Conservation (phyloP, 176 grass and related monocot genomes). For the Stipa capillata region DNA sequence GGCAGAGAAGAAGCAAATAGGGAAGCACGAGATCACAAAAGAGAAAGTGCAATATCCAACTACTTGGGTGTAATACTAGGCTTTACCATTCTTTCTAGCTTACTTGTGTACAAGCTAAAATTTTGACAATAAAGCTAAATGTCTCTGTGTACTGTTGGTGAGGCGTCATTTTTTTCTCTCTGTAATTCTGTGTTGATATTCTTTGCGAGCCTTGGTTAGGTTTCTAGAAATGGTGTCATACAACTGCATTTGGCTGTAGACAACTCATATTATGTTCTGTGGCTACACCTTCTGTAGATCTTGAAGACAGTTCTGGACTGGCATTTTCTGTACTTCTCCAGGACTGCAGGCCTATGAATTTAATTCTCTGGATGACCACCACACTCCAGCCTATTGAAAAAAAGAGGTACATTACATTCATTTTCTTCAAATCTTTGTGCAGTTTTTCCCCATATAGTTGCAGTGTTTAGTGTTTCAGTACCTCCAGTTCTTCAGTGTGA, state of each 20-base stretch:
- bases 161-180: neutral
- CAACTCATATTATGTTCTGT: too few species aligned
- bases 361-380: too few species aligned
- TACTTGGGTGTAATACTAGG: constrained; percentile 14
- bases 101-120: too few species aligned
- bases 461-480: too few species aligned
- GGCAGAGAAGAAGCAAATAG: too few species aligned
- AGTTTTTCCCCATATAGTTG: too few species aligned
- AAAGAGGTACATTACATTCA: neutral
- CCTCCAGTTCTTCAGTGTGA: neutral
- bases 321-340: neutral
- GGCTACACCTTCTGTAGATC: too few species aligned
- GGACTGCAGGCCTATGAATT: neutral
- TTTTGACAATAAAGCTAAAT: neutral
- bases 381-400: too few species aligned
- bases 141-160: neutral
- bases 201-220: neutral
- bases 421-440: too few species aligned
- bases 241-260: too few species aligned
- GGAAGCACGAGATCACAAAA: too few species aligned
- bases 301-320: neutral
- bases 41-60: neutral
- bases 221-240: too few species aligned
- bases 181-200: neutral
- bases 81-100: constrained; percentile 12